These are phyloP conservation scores for Kalmusia sp. DNA, from an alignment of 2,329 filamentous ascomycete species.

Conservation along the genomic window DNA sequence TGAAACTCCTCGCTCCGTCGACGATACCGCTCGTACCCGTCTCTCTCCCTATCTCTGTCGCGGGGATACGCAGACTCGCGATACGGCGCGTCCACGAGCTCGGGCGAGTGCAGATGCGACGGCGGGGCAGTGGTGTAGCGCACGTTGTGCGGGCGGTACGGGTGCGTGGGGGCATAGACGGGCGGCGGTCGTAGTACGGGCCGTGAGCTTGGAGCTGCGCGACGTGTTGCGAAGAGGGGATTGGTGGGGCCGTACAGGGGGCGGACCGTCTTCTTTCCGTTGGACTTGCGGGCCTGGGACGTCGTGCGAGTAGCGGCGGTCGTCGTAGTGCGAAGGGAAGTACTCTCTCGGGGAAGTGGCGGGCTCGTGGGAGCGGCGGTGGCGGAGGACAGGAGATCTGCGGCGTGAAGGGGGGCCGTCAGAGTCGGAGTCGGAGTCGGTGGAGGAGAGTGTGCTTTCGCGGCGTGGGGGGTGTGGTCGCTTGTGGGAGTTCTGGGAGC, in stretches of 20 bases:
- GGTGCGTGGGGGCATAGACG: slow-evolving; percentile 31
- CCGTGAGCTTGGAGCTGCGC: slow-evolving; percentile 46
- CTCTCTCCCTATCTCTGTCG: slow-evolving; percentile 18
- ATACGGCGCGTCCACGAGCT: slow-evolving; percentile 28
- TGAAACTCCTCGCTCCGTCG: slow-evolving; percentile 18
- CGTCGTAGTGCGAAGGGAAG: slow-evolving; percentile 44
- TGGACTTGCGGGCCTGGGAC: slow-evolving; percentile 8
- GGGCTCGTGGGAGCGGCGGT: slow-evolving; percentile 52
- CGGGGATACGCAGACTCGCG: slow-evolving; percentile 20
- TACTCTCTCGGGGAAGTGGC: slow-evolving; percentile 48
- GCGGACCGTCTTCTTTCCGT: slow-evolving; percentile 22
- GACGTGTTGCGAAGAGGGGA: slow-evolving; percentile 56
- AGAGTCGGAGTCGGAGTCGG: slow-evolving; percentile 41
- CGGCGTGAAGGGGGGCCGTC: slow-evolving; percentile 33
- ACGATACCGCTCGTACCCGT: slow-evolving; percentile 14
- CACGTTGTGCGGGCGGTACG: slow-evolving; percentile 32
- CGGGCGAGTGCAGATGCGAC: slow-evolving; percentile 29
- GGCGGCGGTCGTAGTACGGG: slow-evolving; percentile 40
- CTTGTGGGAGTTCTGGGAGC: slow-evolving; percentile 27
- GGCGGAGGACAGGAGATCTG: slow-evolving; percentile 43
- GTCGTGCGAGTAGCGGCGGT: slow-evolving; percentile 35
- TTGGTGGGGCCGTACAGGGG: slow-evolving; percentile 54
- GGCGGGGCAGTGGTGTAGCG: slow-evolving; percentile 27
- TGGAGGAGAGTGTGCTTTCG: slow-evolving; percentile 41
- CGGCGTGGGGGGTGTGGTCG: slow-evolving; percentile 41